Evolutionary conservation across 2,329 filamentous ascomycete genomes (phyloP).

Genomic region (Ascochyta koolunga): DNA sequence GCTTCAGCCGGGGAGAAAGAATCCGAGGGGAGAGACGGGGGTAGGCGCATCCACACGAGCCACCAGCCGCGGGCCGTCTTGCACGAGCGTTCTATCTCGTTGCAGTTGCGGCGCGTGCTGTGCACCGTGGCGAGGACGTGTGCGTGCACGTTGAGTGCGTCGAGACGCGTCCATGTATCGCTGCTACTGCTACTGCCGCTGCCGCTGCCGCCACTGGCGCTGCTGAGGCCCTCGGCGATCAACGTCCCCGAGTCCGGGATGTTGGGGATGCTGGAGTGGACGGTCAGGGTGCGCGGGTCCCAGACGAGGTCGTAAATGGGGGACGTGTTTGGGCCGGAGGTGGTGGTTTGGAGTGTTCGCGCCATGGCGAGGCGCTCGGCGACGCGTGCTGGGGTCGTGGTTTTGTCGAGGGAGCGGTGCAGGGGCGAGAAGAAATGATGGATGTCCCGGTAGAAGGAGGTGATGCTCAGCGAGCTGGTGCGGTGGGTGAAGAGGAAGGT

Average conservation of each 20-base stretch:
- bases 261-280: conserved; percentile 68
- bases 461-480: conserved; percentile 59
- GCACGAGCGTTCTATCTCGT: conserved; percentile 64
- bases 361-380: conserved; percentile 50
- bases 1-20: no score
- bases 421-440: conserved; percentile 59
- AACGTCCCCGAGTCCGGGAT: conserved; percentile 62
- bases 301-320: conserved; percentile 67
- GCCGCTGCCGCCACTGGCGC: conserved; percentile 1
- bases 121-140: conserved; percentile 63
- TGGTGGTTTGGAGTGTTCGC: conserved; percentile 43
- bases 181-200: conserved; percentile 3
- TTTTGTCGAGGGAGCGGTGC: conserved; percentile 52
- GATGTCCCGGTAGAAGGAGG: conserved; percentile 56
- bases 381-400: conserved; percentile 51
- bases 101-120: conserved; percentile 52
- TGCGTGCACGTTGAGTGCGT: conserved; percentile 66
- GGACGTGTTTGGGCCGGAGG: conserved; percentile 40
- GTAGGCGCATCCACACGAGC: conserved; percentile 68
- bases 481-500: conserved; percentile 72
- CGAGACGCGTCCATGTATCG: conserved; percentile 61
- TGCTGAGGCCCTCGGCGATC: conserved; percentile 47
- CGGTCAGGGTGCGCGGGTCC: conserved; percentile 62
- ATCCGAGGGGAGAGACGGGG: conserved; percentile 40
- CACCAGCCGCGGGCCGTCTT: conserved; percentile 71